Percentiles rank a stretch among this genome's conserved stretches.
Evolutionary conservation across 345 rosid genomes (phyloP).

Genomic region (Corchorus capsularis): DNA sequence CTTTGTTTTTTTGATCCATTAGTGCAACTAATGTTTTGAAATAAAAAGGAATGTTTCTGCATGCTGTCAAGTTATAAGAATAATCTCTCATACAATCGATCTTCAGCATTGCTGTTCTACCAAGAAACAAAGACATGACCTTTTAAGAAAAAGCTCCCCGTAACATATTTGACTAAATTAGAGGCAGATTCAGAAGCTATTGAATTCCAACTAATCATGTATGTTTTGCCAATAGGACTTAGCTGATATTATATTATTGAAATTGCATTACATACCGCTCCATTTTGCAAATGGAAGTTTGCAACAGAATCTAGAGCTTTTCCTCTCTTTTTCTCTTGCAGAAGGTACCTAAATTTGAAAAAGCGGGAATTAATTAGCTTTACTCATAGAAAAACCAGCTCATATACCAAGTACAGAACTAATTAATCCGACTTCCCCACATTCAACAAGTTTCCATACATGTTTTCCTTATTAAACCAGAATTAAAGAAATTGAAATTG

Average conservation of each 20-base stretch:
- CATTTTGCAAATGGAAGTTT: constrained; percentile 97
- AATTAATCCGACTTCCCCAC: neutral
- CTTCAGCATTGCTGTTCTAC: neutral
- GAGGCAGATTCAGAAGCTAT: neutral
- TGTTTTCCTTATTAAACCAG: neutral
- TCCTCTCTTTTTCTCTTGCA: constrained; percentile 94
- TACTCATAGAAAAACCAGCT: neutral
- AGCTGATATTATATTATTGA: neutral
- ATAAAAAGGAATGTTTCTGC: neutral
- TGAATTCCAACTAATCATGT: neutral
- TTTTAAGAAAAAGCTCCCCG: neutral
- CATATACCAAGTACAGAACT: neutral
- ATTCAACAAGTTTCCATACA: neutral
- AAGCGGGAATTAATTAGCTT: constrained; percentile 10
- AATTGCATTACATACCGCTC: constrained; percentile 60
- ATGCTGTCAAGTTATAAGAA: neutral
- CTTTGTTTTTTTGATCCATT: neutral
- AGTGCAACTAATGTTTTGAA: neutral
- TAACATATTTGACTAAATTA: no score
- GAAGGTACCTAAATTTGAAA: constrained; percentile 59
- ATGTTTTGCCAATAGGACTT: neutral
- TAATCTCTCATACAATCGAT: neutral
- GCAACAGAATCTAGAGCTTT: constrained; percentile 95
- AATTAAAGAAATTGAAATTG: neutral
- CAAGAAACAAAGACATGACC: neutral